Evolutionary conservation across 208 protist genomes (phyloP).

Genomic region (Acanthamoeba castellanii): DNA sequence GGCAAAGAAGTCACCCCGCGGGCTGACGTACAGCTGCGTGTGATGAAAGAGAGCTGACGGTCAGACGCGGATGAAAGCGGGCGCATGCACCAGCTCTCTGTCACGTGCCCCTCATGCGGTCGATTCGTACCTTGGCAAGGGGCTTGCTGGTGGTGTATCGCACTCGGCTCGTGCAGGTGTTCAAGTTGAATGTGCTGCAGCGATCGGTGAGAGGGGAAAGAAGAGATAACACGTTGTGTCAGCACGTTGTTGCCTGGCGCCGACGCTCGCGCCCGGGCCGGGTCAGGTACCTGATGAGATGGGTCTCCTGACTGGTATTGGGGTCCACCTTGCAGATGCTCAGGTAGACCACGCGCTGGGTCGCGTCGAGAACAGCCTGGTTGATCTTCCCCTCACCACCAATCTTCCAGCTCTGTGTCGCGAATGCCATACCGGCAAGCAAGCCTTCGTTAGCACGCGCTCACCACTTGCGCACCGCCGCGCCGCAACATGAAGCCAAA

Average conservation of each 20-base stretch:
- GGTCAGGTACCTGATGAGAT: not conserved
- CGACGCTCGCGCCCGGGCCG: not conserved
- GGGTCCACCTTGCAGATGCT: not conserved
- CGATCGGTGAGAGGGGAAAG: not conserved
- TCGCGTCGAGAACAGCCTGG: not conserved
- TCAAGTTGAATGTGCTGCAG: conserved; percentile 17
- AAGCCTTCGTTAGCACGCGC: too few relatives aligned
- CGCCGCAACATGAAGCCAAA: too few relatives aligned
- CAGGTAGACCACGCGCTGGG: not conserved
- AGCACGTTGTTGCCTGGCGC: not conserved
- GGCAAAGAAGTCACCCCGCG: conserved; percentile 22
- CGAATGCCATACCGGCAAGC: too few relatives aligned
- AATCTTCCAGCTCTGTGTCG: conserved; percentile 15
- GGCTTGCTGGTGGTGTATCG: not conserved
- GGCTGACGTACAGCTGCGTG: conserved; percentile 29
- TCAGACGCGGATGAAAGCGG: not conserved
- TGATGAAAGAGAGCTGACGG: too few relatives aligned
- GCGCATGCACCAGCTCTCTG: not conserved
- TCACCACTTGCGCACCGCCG: too few relatives aligned
- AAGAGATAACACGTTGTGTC: too few relatives aligned
- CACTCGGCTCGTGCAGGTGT: conserved; percentile 18
- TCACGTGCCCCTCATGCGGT: not conserved
- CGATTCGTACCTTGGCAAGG: not conserved
- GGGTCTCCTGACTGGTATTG: not conserved
- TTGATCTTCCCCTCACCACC: not conserved